Percentiles rank a stretch among this genome's conserved stretches.
Conservation (phyloP, 495 filamentous ascomycete genomes). For the Staphylotrichum longicolle region DNA sequence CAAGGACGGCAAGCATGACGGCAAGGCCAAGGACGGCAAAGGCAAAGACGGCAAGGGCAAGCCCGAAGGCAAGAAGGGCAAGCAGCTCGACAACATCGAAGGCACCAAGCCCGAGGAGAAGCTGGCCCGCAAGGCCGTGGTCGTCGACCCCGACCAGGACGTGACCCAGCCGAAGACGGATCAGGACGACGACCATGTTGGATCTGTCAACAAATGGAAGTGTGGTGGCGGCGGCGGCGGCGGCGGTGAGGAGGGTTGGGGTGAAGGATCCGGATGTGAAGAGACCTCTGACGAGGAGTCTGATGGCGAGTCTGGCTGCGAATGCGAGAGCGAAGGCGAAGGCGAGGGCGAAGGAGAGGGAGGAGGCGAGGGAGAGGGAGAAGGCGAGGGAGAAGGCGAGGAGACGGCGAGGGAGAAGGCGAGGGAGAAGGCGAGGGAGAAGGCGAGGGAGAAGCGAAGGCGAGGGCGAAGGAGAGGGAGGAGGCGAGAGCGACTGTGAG, state of each 20-base stretch:
- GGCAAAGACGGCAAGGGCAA: not conserved
- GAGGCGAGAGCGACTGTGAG: too few relatives aligned
- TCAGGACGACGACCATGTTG: conserved; percentile 1
- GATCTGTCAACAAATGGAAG: not conserved
- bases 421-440: not conserved
- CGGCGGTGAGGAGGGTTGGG: not conserved
- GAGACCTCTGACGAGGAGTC: not conserved
- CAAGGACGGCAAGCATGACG: not conserved
- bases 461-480: too few relatives aligned
- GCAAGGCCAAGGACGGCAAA: conserved; percentile 2
- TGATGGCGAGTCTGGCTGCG: not conserved
- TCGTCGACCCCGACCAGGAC: not conserved
- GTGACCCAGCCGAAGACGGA: not conserved
- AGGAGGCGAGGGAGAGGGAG: not conserved
- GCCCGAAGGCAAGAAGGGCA: conserved; percentile 5
- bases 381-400: not conserved
- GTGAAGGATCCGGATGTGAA: not conserved
- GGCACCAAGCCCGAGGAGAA: not conserved
- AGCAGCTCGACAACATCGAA: conserved; percentile 1
- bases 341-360: conserved; percentile 1
- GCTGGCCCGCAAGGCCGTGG: not conserved
- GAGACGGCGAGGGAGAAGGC: not conserved
- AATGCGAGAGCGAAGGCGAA: not conserved
- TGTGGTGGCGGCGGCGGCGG: not conserved
- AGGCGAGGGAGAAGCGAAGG: not conserved